These are phyloP conservation scores for Aegilops speltoides DNA, from an alignment of 176 grass and related monocot genomes.

Conservation along the genomic window DNA sequence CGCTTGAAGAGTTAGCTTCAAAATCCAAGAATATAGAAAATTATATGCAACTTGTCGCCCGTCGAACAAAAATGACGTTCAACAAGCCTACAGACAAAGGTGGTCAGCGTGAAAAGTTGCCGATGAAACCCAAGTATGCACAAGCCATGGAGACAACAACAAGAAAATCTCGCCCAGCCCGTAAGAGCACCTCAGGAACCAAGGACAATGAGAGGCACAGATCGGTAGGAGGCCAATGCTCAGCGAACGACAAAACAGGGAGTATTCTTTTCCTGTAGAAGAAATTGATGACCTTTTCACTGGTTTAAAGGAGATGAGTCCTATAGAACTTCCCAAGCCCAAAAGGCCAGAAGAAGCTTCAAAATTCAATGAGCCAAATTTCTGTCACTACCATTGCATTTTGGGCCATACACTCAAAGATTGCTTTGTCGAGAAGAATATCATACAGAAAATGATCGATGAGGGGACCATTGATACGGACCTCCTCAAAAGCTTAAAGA, in stretches of 20 bases:
- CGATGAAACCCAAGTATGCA: not conserved
- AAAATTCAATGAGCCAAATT: not conserved
- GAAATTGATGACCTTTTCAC: not conserved
- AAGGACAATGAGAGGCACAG: accelerated
- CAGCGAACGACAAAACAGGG: not conserved
- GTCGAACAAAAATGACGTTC: not conserved
- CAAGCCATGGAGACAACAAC: not conserved
- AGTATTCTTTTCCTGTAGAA: not conserved
- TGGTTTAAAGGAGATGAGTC: not conserved
- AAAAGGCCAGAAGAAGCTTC: not conserved
- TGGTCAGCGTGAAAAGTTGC: not conserved
- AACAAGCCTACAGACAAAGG: not conserved
- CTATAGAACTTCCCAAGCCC: not conserved
- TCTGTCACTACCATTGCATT: not conserved
- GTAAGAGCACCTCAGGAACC: not conserved
- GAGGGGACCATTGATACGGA: not conserved
- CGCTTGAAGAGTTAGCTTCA: too few species aligned
- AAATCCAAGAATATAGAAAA: not conserved
- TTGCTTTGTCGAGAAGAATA: not conserved
- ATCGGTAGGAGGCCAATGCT: not conserved
- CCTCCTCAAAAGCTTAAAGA: not conserved
- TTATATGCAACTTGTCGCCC: not conserved
- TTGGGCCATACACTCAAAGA: not conserved
- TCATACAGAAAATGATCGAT: too few species aligned
- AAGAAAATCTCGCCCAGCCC: accelerated